Evolutionary conservation across 2,329 filamentous ascomycete genomes (phyloP).

Genomic region (Botrytis tulipae): DNA sequence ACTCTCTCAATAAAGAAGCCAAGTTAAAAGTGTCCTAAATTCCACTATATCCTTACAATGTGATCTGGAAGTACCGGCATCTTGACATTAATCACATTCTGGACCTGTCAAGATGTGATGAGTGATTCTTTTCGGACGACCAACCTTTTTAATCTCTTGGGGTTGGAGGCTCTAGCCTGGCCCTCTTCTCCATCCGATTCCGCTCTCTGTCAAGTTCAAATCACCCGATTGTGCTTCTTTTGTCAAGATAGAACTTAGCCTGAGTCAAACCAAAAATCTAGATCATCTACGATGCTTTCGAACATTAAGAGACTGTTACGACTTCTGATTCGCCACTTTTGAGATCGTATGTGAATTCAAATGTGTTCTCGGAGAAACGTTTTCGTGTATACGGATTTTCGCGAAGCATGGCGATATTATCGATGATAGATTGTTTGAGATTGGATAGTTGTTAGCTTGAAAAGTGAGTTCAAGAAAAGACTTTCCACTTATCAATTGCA

Average conservation of each 20-base stretch:
- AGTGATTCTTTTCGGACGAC: neutral
- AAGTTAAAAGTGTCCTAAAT: neutral
- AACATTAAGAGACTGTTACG: neutral
- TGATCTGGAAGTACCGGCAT: neutral
- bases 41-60: neutral
- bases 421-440: conserved; percentile 31
- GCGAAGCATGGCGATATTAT: conserved; percentile 33
- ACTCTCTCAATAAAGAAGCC: neutral
- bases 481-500: conserved; percentile 32
- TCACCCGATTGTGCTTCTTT: neutral
- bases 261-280: neutral
- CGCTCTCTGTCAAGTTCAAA: neutral
- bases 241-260: neutral
- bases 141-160: neutral
- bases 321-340: conserved; percentile 30
- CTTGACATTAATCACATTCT: neutral
- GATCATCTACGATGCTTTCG: too few relatives aligned
- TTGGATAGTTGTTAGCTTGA: neutral
- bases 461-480: neutral
- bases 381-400: conserved; percentile 30
- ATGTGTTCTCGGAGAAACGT: conserved; percentile 28
- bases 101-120: neutral
- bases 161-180: neutral
- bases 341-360: conserved; percentile 33
- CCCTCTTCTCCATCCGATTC: neutral